Evolutionary conservation across 441 rosid species (phyloP).

Genomic region (Erysimum pusillum): DNA sequence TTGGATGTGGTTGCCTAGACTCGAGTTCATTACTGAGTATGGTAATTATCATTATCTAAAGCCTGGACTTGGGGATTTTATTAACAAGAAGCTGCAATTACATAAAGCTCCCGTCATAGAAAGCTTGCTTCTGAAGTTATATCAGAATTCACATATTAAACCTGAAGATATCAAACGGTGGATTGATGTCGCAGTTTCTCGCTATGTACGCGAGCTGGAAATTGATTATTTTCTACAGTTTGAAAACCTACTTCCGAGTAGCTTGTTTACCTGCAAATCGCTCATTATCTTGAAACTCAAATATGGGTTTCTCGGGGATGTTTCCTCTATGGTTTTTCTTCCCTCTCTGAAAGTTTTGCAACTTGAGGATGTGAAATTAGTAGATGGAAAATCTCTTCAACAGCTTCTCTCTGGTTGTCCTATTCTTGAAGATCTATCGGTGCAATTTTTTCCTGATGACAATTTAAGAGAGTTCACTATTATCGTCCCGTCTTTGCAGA

Average conservation of each 20-base stretch:
- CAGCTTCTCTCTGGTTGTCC: not conserved
- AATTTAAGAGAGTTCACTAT: not conserved
- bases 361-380: not conserved
- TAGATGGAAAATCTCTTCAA: not conserved
- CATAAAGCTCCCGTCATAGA: not conserved
- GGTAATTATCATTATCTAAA: too few relatives aligned
- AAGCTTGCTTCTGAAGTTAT: too few relatives aligned
- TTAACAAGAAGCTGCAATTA: not conserved
- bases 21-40: too few relatives aligned
- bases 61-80: not conserved
- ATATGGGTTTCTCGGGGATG: not conserved
- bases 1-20: too few relatives aligned
- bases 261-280: not conserved
- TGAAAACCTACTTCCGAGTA: not conserved
- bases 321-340: slow-evolving; percentile 14
- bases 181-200: slow-evolving; percentile 3
- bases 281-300: not conserved
- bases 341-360: slow-evolving; percentile 21
- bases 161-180: not conserved
- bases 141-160: too few relatives aligned
- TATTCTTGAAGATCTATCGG: slow-evolving; percentile 21
- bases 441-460: not conserved
- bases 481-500: slow-evolving; percentile 1
- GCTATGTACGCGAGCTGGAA: slow-evolving; percentile 1
- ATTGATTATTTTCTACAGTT: not conserved